Evolutionary conservation across 495 filamentous ascomycete species (phyloP).

Genomic region (Aspergillus mulundensis): DNA sequence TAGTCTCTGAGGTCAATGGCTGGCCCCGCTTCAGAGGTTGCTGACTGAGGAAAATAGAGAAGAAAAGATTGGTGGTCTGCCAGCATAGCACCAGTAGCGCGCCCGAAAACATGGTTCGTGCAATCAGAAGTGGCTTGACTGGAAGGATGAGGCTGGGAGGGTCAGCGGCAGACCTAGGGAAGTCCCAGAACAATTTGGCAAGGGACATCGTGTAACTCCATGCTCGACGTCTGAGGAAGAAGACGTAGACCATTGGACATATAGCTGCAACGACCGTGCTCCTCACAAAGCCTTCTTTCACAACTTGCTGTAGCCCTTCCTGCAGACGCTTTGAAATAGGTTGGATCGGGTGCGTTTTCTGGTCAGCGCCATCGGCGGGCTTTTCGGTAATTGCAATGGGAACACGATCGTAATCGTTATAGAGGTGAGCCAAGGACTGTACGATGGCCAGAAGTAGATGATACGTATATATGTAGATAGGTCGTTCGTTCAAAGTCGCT

Average conservation of each 20-base stretch:
- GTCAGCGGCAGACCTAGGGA: conserved; percentile 61
- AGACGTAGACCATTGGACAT: conserved; percentile 54
- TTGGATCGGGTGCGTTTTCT: conserved; percentile 34
- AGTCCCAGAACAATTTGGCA: conserved; percentile 67
- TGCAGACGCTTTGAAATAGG: conserved; percentile 34
- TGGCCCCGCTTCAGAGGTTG: conserved; percentile 77
- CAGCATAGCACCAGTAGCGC: conserved; percentile 66
- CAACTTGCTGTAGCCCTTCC: conserved; percentile 17
- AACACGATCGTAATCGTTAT: conserved; percentile 69
- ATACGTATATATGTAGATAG: conserved; percentile 73
- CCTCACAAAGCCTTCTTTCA: conserved; percentile 35
- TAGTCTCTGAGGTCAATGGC: conserved; percentile 77
- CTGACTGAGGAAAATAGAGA: conserved; percentile 71
- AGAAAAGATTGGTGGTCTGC: conserved; percentile 70
- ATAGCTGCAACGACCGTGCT: conserved; percentile 40
- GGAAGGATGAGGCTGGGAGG: conserved; percentile 53
- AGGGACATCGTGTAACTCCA: conserved; percentile 67
- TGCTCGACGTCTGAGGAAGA: conserved; percentile 57
- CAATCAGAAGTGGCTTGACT: conserved; percentile 52
- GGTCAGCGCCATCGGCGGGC: conserved; percentile 27
- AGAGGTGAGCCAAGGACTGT: conserved; percentile 68
- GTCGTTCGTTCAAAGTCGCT: conserved; percentile 78
- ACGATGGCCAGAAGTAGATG: conserved; percentile 62
- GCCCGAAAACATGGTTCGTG: conserved; percentile 60
- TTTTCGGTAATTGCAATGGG: conserved; percentile 47